A percentile compares a stretch with the other conserved stretches of the same genome.
These are phyloP conservation scores for Erythrobasidium hasegawianum DNA, from an alignment of 1,284 basidiomycete species.

Conservation along the genomic window DNA sequence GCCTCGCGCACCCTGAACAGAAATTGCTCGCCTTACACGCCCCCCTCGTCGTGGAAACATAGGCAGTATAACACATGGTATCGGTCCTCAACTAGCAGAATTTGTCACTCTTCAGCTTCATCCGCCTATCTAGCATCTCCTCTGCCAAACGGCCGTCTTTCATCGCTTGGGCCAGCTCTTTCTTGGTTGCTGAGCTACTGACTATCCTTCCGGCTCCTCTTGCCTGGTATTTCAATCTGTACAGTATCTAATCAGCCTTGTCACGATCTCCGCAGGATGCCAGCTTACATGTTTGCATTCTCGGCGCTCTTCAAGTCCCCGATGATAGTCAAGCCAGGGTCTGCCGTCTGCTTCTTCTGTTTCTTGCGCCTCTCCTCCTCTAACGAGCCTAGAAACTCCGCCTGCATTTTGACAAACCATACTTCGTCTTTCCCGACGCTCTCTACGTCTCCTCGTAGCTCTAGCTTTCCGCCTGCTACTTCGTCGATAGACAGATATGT, in stretches of 20 bases:
- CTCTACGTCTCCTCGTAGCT: constrained; percentile 76
- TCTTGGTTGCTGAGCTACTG: constrained; percentile 64
- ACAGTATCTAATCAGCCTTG: neutral
- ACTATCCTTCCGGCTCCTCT: constrained; percentile 79
- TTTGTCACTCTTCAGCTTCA: constrained; percentile 71
- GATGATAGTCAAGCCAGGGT: constrained; percentile 53
- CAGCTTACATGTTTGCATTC: constrained; percentile 49
- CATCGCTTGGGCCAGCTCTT: constrained; percentile 75
- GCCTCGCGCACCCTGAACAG: no score
- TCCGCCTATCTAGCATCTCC: constrained; percentile 77
- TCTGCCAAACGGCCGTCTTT: constrained; percentile 85
- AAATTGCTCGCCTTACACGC: no score
- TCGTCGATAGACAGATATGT: constrained; percentile 77
- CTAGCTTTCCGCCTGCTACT: constrained; percentile 68
- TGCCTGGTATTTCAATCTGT: constrained; percentile 71
- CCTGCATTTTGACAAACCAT: constrained; percentile 84
- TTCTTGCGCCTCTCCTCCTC: constrained; percentile 72
- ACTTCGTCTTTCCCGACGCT: constrained; percentile 72
- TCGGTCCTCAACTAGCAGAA: constrained; percentile 25
- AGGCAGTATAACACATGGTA: no score
- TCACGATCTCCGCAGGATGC: neutral
- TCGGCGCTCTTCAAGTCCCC: constrained; percentile 49
- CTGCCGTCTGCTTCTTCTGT: constrained; percentile 58
- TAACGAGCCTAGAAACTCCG: constrained; percentile 81
- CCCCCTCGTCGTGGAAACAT: no score